These are phyloP conservation scores for Pythium oligandrum DNA, from an alignment of 352 stramenopile species.

Conservation along the genomic window DNA sequence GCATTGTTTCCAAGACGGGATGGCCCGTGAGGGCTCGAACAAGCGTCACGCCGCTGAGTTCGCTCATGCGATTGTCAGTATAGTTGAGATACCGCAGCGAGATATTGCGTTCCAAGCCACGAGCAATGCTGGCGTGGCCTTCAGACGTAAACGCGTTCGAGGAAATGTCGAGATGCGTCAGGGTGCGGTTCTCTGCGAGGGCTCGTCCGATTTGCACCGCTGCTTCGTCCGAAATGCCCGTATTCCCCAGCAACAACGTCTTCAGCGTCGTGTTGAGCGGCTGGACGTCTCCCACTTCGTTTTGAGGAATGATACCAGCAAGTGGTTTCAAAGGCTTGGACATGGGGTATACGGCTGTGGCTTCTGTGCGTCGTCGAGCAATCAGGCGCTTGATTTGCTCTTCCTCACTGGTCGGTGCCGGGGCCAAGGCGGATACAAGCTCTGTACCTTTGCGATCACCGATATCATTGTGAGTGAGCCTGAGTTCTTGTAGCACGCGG, in stretches of 20 bases:
- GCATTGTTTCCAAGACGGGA: conserved; percentile 30
- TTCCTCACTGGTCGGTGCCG: conserved; percentile 36
- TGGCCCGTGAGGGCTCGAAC: conserved; percentile 31
- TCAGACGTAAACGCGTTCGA: conserved; percentile 17
- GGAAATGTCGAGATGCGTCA: conserved; percentile 48
- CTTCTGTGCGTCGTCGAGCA: conserved; percentile 18
- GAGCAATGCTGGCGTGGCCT: conserved; percentile 31
- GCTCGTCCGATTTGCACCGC: conserved; percentile 38
- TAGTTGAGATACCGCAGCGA: conserved; percentile 48
- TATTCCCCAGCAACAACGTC: conserved; percentile 53
- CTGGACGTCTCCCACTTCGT: conserved; percentile 9
- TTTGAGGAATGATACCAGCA: background rate
- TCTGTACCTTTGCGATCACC: conserved; percentile 47
- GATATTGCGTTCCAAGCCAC: conserved; percentile 38
- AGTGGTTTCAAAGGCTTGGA: conserved; percentile 3
- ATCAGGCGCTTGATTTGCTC: conserved; percentile 51
- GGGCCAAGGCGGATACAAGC: conserved; percentile 40
- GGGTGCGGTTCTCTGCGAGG: conserved; percentile 34
- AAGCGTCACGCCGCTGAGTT: conserved; percentile 23
- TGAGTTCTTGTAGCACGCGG: conserved; percentile 37
- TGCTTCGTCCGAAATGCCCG: conserved; percentile 49
- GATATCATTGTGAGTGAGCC: conserved; percentile 67
- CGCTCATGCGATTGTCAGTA: conserved; percentile 49
- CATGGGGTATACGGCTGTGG: conserved; percentile 16
- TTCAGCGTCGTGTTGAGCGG: conserved; percentile 56